These are phyloP conservation scores for Amanita polypyramis DNA, from an alignment of 768 basidiomycete genomes.

Conservation along the genomic window DNA sequence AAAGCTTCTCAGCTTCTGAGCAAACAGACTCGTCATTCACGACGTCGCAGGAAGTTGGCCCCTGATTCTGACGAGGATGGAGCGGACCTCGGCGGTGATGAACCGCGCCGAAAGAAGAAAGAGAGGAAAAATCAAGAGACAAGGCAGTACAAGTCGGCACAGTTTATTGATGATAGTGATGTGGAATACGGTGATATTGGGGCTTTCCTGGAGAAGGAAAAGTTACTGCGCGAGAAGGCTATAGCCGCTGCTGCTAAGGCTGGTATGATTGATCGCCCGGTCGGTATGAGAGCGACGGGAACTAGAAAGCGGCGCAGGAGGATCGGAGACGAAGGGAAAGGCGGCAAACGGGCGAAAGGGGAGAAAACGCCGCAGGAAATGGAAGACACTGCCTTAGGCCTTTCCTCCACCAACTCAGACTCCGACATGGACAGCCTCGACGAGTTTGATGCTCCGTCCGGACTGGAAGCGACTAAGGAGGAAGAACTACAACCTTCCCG, in stretches of 20 bases:
- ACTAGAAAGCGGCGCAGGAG: constrained; percentile 39
- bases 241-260: constrained; percentile 35
- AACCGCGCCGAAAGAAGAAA: constrained; percentile 39
- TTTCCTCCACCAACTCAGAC: constrained; percentile 14
- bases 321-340: constrained; percentile 18
- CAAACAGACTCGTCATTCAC: constrained; percentile 50
- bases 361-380: constrained; percentile 14
- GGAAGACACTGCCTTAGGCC: constrained; percentile 10
- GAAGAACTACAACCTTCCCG: constrained; percentile 18
- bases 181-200: constrained; percentile 74
- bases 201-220: constrained; percentile 73
- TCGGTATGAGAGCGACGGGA: constrained; percentile 41
- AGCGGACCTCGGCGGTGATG: constrained; percentile 24
- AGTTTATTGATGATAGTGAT: constrained; percentile 90
- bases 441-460: constrained; percentile 4
- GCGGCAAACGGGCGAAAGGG: constrained; percentile 24
- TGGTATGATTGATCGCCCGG: constrained; percentile 27
- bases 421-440: constrained; percentile 17
- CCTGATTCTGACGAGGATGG: constrained; percentile 32
- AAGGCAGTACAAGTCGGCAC: constrained; percentile 70
- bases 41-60: constrained; percentile 34
- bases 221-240: constrained; percentile 43
- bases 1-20: constrained; percentile 60
- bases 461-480: constrained; percentile 3
- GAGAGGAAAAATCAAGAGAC: constrained; percentile 57